Evolutionary conservation across 2,329 filamentous ascomycete genomes (phyloP).

Genomic region (Akanthomyces uredinophilus): DNA sequence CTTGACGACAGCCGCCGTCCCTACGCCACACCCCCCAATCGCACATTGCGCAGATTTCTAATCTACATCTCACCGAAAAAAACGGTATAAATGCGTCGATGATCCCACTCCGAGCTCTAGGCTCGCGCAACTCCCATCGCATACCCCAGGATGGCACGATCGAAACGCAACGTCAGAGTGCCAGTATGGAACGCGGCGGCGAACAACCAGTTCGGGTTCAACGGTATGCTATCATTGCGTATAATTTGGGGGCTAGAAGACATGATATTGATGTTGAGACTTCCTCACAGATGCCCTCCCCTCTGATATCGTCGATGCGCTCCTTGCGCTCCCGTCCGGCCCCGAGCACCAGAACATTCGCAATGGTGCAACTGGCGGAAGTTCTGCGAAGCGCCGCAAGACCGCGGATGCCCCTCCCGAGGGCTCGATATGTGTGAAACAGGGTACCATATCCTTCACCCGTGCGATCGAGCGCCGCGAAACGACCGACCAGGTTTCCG

Average conservation of each 20-base stretch:
- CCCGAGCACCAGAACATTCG: conserved; percentile 12
- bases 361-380: conserved; percentile 9
- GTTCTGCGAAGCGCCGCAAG: conserved; percentile 29
- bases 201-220: conserved; percentile 3
- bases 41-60: neutral
- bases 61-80: neutral
- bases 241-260: neutral
- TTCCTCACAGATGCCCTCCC: conserved; percentile 22
- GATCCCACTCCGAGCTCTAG: neutral
- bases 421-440: conserved; percentile 24
- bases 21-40: neutral
- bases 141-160: neutral
- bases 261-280: neutral
- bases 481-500: conserved; percentile 9
- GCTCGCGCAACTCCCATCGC: neutral
- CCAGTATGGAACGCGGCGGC: neutral
- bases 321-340: conserved; percentile 21
- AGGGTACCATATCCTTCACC: conserved; percentile 22
- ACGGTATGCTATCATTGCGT: neutral
- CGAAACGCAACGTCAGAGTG: neutral
- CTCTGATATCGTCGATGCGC: conserved; percentile 19
- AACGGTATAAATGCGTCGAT: neutral
- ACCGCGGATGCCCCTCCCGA: conserved; percentile 12
- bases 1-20: neutral
- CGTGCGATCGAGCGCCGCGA: conserved; percentile 21